Evolutionary conservation across 148 eudicot species (phyloP), one percentile per base, ranked within the genome.

Genomic region (Agrostemma githago): DNA sequence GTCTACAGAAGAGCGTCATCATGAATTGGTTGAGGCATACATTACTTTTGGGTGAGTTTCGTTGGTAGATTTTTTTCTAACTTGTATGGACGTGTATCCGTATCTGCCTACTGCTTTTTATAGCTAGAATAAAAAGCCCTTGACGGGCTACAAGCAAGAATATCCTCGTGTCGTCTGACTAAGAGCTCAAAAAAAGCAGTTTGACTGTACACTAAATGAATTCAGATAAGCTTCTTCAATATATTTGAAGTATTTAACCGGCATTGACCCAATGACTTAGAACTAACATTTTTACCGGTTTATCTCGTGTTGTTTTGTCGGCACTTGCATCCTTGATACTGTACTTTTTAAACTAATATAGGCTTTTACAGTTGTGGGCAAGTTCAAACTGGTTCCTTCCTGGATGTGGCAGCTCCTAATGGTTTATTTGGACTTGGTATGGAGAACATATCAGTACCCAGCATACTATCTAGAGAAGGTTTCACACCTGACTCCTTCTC

Each of bases 401-500:
- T 94, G 65, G 92, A 91, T 78, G 83, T 89, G 80, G 98, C 96
- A 37, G 97, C 98, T 60, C 98, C 97, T 42, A 92, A 94, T 86
- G 97, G 97, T 80, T 83, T 93, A 72, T 93, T 93, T 88, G 98
- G 98, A 67, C 91, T 93, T 57, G 98, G 98, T 74, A 78, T 90
- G 78, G 98, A 90, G 77, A 89, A 88, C 68, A 84, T 93, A 84
- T 93, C 98, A 66, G 96, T 93, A 81, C 98, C 98, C 16, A 90
- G 95, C 84, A 74, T 89, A 74, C 83, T 93, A 75, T 84, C 92
- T 19, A 82, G 83, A 62, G 88, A 93, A 81, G 96, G 96, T 42
- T 93, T 85, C 76, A 84, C 83, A 20, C 89, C 89, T 40, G 86
- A 93, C 81, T 89, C 96, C 66, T 93, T 94, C 82, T 94, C 97